Evolutionary conservation across 208 protist genomes (phyloP).

Genomic region (Kentomonas sorsogonicus): DNA sequence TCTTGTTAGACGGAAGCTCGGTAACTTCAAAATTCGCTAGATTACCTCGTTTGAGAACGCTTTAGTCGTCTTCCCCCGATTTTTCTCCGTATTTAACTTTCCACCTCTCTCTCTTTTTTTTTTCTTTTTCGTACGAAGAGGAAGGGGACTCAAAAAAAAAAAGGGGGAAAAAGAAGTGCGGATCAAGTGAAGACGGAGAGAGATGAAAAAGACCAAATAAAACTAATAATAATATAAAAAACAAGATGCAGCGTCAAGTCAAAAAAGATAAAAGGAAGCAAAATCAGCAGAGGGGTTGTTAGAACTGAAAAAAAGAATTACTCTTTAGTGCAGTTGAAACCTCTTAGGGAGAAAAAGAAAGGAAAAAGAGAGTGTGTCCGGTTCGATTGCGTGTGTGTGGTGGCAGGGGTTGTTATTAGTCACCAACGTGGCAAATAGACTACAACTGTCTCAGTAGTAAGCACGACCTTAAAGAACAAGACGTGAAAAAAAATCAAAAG

Average conservation of each 20-base stretch:
- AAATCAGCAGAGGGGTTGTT: neutral
- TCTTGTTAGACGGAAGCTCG: too few relatives aligned
- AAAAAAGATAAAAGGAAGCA: conserved; percentile 1
- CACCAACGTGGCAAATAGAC: too few relatives aligned
- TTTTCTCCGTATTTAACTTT: too few relatives aligned
- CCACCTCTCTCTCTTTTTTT: conserved; percentile 4
- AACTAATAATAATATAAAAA: neutral
- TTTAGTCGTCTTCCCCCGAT: too few relatives aligned
- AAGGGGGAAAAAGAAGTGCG: too few relatives aligned
- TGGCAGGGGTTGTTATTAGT: too few relatives aligned
- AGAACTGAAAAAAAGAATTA: neutral
- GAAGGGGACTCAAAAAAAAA: too few relatives aligned
- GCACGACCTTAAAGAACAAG: conserved; percentile 8
- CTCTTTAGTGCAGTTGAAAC: conserved; percentile 9
- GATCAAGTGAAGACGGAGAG: too few relatives aligned
- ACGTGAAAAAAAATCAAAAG: too few relatives aligned
- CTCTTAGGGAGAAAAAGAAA: conserved; percentile 11
- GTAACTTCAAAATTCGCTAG: too few relatives aligned
- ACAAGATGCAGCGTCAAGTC: neutral
- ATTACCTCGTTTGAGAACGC: too few relatives aligned
- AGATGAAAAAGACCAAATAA: conserved; percentile 6
- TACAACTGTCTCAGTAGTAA: too few relatives aligned
- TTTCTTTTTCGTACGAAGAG: neutral
- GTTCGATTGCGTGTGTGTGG: conserved; percentile 3
- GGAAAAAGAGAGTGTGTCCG: conserved; percentile 8